Base-by-base conservation (phyloP, 805 yeast genomes). In the Jamesozyma hellenica region DNA sequence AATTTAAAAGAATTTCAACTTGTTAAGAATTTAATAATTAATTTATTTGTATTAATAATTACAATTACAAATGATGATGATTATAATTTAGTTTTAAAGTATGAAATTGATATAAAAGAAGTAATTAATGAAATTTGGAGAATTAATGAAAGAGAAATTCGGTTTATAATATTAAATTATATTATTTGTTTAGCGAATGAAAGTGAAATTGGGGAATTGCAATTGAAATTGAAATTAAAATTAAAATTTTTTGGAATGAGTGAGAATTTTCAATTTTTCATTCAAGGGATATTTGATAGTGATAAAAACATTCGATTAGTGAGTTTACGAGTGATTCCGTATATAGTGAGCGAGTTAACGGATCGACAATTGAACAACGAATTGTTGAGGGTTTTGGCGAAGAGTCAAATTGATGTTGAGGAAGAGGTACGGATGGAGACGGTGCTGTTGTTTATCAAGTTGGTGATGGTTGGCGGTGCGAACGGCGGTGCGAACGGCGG, bases 281-380 rank as follows among this genome's bases (percentile, higher is more conserved):
- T 79, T n/a, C 76, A 81, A 14, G 97, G 98, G 0, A 82, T 90
- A 51, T 75, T 79, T 27, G 98, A 90, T 56, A 75, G 92, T 1
- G 88, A 85, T 55, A 72, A 78, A 3, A 70, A 79, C n/a, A 75
- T 90, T 31, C 67, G 96, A 46, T 82, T 82, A 47, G 84, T 79
- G 38, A 83, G 96, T 0, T 65, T 90, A 29, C 80, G 79, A 36
- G 46, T 46, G 3, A 72, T 77, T 2, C 64, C 76, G 3, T 53
- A 55, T 8, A 63, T 88, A 21, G 75, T 79, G 1, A 74, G 77
- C 16, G 76, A 75, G 50, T 70, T 90, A 2, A 72, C 83, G 0
- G 84, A 78, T 29, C 72, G 95, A 40, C 94, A 83, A 56, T 66
- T 88, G 36, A 90, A 90, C 57, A 87, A 87, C 52, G 97, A 92